A percentile compares a stretch with the other conserved stretches of the same genome.
phyloP scores from a whole-genome alignment of 83 land plant species.

The Diphasiastrum complanatum region DNA sequence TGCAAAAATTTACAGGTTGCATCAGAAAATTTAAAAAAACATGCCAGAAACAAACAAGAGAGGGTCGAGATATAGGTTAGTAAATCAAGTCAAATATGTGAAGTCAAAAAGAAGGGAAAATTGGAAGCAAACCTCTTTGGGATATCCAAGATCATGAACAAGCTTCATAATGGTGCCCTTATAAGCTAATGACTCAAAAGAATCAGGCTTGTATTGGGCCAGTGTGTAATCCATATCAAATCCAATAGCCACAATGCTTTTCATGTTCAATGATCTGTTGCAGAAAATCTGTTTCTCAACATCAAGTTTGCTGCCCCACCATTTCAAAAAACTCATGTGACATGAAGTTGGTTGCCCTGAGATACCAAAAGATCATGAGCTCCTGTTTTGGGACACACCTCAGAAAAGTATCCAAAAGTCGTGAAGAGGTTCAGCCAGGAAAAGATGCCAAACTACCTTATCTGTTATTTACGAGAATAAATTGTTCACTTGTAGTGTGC shows the following conservation, averaged over 20 bases:
- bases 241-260: conserved; percentile 85
- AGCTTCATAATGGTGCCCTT: conserved; percentile 76
- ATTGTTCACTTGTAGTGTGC: no score
- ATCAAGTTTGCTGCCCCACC: conserved; percentile 32
- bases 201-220: conserved; percentile 94
- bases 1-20: no score
- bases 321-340: no score
- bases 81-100: conserved; percentile 9
- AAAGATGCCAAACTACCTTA: no score
- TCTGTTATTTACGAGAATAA: no score
- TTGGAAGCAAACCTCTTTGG: conserved; percentile 56
- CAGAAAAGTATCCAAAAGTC: no score
- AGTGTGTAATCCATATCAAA: conserved; percentile 99
- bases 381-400: no score
- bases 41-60: neutral
- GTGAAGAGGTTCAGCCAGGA: no score
- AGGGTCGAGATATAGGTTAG: no score
- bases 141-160: conserved; percentile 78
- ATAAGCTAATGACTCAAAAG: conserved; percentile 91
- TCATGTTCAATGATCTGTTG: conserved; percentile 94
- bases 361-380: no score
- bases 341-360: no score
- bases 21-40: neutral
- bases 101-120: neutral
- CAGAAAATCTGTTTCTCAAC: conserved; percentile 80